Evolutionary conservation across 2,329 filamentous ascomycete genomes (phyloP).

Genomic region (Penicillium sp.): DNA sequence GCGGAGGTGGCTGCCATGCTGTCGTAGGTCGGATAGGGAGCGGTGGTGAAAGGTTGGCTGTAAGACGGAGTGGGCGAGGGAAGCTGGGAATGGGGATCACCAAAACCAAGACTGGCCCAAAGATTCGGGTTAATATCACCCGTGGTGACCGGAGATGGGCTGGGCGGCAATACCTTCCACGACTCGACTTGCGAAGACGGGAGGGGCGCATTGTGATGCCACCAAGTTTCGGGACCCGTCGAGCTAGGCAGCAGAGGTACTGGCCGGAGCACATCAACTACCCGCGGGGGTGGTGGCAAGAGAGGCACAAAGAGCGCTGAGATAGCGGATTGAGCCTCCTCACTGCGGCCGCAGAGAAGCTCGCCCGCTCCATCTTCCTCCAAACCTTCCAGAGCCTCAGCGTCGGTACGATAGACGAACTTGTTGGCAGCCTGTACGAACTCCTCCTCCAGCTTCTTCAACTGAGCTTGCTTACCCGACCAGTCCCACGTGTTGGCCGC

Average conservation of each 20-base stretch:
- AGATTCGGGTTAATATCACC: conserved; percentile 73
- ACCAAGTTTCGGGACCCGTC: conserved; percentile 73
- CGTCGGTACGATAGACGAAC: conserved; percentile 91
- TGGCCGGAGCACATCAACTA: conserved; percentile 87
- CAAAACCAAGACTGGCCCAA: conserved; percentile 79
- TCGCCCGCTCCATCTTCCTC: conserved; percentile 97
- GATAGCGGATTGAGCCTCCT: conserved; percentile 89
- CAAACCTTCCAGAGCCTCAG: conserved; percentile 86
- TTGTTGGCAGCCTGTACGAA: conserved; percentile 97
- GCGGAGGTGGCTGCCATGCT: conserved; percentile 75
- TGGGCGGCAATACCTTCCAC: conserved; percentile 91
- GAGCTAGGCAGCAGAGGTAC: conserved; percentile 85
- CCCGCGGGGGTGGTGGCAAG: conserved; percentile 82
- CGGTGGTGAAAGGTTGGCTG: conserved; percentile 76
- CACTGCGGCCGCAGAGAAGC: conserved; percentile 85
- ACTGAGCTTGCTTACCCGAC: conserved; percentile 93
- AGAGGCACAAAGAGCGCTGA: conserved; percentile 82
- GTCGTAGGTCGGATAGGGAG: conserved; percentile 72
- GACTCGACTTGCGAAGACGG: conserved; percentile 75
- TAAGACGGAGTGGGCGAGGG: conserved; percentile 80
- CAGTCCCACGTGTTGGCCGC: conserved; percentile 90
- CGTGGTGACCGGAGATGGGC: conserved; percentile 73
- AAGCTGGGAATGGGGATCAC: conserved; percentile 71
- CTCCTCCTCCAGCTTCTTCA: conserved; percentile 96
- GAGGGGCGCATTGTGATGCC: conserved; percentile 71